Base-by-base conservation (phyloP, 495 filamentous ascomycete genomes). In the Tuber umbilicatum region DNA sequence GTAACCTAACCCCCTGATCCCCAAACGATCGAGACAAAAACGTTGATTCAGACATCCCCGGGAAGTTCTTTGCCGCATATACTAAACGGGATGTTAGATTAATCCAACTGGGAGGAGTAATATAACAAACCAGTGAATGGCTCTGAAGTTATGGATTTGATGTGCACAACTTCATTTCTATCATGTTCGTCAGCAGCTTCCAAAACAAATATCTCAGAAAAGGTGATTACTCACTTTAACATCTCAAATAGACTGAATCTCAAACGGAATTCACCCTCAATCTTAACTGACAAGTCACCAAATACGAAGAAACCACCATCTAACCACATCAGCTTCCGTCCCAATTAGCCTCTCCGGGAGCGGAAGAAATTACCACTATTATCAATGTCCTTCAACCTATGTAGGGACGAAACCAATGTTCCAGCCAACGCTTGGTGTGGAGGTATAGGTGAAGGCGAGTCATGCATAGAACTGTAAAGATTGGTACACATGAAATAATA, bases 231-330 rank as follows among this genome's bases (percentile, higher is more conserved):
- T 82, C 83, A 92, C 91, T 90, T 90, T 73, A 86, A 85, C 86
- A 97, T 90, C 83, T 97, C 93, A 81, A 92, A 94, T 39, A 99
- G 87, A 73, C 89, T 93, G 82, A 99, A 98, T 60, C 91, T 90
- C 75, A 98, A 86, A 39, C 92, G 86, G 77, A 89, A 96, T 7
- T 87, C 87, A 38, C 95, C 95, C 77, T 93, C 91, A 31, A 91
- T 86, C 82, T 92, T 91, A 39, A 96, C 89, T 0, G 94, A 97
- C 27, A 99, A 85, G 83, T 99, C 95, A 9, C 92, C 92, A 84
- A 97, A 98, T n/a, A 98, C 92, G 76, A 99, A 98, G 85, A 96
- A 99, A 2, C 92, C 94, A 19, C 93, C 94, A 86, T 97, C 94
- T 88, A 80, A 35, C 42, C 67, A 70, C 37, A 27, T 67, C 69